Percentiles rank a stretch among this genome's conserved stretches.
Evolutionary conservation across 495 filamentous ascomycete species (phyloP).

Genomic region (Daldinia bambusicola): DNA sequence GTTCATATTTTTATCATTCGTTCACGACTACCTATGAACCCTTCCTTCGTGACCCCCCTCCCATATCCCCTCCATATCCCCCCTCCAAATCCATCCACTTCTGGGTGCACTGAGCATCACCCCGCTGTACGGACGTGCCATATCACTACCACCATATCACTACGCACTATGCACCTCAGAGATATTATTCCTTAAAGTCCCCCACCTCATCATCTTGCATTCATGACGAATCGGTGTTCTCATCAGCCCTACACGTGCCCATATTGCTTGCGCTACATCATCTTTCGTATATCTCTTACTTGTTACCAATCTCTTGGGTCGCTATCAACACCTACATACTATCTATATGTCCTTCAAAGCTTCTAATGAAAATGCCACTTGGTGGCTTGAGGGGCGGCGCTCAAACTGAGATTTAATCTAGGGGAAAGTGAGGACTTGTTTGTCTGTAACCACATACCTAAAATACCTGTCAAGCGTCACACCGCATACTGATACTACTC

Average conservation of each 20-base stretch:
- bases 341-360: conserved; percentile 2
- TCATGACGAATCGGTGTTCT: conserved; percentile 12
- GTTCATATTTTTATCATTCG: neutral
- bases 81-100: neutral
- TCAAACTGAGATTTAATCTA: neutral
- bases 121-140: neutral
- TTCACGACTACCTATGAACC: conserved; percentile 3
- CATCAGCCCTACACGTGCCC: conserved; percentile 15
- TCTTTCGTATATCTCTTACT: conserved; percentile 9
- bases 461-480: neutral
- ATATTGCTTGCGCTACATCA: conserved; percentile 8
- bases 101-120: conserved; percentile 5
- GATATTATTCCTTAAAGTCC: neutral
- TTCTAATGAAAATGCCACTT: conserved; percentile 13
- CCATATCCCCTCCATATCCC: neutral
- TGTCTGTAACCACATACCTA: neutral
- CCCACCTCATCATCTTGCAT: conserved; percentile 20
- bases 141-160: neutral
- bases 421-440: neutral
- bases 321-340: neutral
- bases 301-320: conserved; percentile 11
- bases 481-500: conserved; percentile 7
- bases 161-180: neutral
- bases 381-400: conserved; percentile 8
- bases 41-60: neutral